These are phyloP conservation scores for Fusarium acutatum DNA, from an alignment of 2,329 filamentous ascomycete genomes.

Conservation along the genomic window DNA sequence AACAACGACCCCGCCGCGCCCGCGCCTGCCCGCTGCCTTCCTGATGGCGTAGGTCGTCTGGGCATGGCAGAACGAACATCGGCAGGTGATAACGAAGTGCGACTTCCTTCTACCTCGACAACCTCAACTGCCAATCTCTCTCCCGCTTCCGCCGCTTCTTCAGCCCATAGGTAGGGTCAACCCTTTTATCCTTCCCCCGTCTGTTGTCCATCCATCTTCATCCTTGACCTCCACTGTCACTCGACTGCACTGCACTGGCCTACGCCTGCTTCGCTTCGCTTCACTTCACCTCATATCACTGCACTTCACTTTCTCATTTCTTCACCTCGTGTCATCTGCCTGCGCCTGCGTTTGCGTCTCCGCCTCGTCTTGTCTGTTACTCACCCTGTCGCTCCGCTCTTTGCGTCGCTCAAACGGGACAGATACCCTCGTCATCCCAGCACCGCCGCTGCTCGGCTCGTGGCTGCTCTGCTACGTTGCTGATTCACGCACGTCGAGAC, in stretches of 20 bases:
- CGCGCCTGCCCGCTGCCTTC: constrained; percentile 52
- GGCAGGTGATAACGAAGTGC: constrained; percentile 65
- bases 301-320: constrained; percentile 8
- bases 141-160: constrained; percentile 30
- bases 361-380: constrained; percentile 1
- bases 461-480: constrained; percentile 21
- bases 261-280: not conserved
- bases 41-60: constrained; percentile 72
- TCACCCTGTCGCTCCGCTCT: constrained; percentile 10
- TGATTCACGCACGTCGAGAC: constrained; percentile 37
- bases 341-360: not conserved
- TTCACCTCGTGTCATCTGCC: constrained; percentile 5
- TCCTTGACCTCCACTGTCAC: constrained; percentile 1
- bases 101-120: constrained; percentile 56
- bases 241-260: not conserved
- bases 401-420: constrained; percentile 20
- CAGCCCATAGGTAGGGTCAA: constrained; percentile 41
- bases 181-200: constrained; percentile 30
- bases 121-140: constrained; percentile 42
- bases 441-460: constrained; percentile 24
- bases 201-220: constrained; percentile 21
- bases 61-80: constrained; percentile 71
- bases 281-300: not conserved
- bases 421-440: constrained; percentile 24
- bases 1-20: constrained; percentile 40